A percentile compares a stretch with the other conserved stretches of the same genome.
Evolutionary conservation across 305 asterid species (phyloP).

Genomic region (Ilex paraguariensis): DNA sequence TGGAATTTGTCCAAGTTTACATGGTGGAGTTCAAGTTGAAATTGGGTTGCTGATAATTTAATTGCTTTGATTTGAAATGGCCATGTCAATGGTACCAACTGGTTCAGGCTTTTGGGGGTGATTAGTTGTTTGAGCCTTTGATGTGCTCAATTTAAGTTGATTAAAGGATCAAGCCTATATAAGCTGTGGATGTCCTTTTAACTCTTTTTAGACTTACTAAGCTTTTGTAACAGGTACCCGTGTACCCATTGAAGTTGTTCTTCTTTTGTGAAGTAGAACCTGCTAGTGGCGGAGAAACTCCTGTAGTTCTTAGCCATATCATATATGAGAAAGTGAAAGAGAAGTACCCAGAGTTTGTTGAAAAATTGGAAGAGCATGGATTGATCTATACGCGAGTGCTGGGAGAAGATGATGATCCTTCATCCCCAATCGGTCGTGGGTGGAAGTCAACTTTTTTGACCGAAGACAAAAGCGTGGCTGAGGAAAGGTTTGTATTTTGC

Average conservation of each 20-base stretch:
- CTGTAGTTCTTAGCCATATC: conserved; percentile 73
- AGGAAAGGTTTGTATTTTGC: conserved; percentile 70
- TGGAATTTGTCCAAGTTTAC: no score
- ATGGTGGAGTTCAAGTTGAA: no score
- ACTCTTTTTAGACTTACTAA: no score
- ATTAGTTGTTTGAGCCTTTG: no score
- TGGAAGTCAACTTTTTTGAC: conserved; percentile 91
- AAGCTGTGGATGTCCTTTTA: no score
- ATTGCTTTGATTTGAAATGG: no score
- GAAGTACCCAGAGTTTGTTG: conserved; percentile 72
- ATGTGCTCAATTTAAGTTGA: no score
- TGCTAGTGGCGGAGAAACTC: conserved; percentile 75
- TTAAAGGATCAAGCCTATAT: no score
- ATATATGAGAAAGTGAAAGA: conserved; percentile 67
- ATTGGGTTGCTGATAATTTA: no score
- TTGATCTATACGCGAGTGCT: conserved; percentile 57
- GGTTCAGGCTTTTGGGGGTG: no score
- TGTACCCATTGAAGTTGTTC: conserved; percentile 72
- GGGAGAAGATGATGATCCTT: conserved; percentile 86
- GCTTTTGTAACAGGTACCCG: conserved; percentile 49
- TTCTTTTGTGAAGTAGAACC: conserved; percentile 87
- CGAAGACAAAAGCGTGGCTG: conserved; percentile 59
- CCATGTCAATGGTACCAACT: no score
- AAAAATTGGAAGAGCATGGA: conserved; percentile 58
- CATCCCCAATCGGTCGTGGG: conserved; percentile 91